phyloP scores from a whole-genome alignment of 352 stramenopile species.

The Globisporangium parvum region DNA sequence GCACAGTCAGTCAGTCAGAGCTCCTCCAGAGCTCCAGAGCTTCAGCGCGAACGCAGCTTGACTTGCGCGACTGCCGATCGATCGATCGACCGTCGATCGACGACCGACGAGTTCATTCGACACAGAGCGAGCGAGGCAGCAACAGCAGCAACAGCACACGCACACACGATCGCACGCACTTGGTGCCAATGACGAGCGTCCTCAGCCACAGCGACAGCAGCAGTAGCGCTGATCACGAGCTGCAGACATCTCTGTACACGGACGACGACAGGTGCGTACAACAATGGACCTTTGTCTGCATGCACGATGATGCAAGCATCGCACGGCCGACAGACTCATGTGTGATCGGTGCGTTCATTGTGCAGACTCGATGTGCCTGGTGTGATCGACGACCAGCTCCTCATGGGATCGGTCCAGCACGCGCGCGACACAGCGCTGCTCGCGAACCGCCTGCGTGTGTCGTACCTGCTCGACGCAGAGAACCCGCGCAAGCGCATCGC shows the following conservation, averaged over 20 bases:
- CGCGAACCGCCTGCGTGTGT: constrained; percentile 41
- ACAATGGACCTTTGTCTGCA: neutral
- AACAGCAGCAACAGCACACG: neutral
- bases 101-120: too few relatives aligned
- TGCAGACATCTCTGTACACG: constrained; percentile 7
- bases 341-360: neutral
- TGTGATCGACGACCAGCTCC: constrained; percentile 41
- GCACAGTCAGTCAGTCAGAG: neutral
- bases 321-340: neutral
- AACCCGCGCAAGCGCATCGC: constrained; percentile 50
- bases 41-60: too few relatives aligned
- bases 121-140: neutral
- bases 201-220: neutral
- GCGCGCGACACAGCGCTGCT: constrained; percentile 45
- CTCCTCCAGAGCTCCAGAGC: too few relatives aligned
- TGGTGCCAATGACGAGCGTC: constrained; percentile 7
- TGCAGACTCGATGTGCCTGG: constrained; percentile 56
- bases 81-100: neutral
- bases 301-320: neutral
- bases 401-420: constrained; percentile 59
- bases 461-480: constrained; percentile 49
- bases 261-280: constrained; percentile 14
- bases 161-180: too few relatives aligned
- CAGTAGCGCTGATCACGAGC: neutral
- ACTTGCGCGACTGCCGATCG: neutral